Evolutionary conservation across 352 stramenopile species (phyloP).

Genomic region (Pythium sukuiense): DNA sequence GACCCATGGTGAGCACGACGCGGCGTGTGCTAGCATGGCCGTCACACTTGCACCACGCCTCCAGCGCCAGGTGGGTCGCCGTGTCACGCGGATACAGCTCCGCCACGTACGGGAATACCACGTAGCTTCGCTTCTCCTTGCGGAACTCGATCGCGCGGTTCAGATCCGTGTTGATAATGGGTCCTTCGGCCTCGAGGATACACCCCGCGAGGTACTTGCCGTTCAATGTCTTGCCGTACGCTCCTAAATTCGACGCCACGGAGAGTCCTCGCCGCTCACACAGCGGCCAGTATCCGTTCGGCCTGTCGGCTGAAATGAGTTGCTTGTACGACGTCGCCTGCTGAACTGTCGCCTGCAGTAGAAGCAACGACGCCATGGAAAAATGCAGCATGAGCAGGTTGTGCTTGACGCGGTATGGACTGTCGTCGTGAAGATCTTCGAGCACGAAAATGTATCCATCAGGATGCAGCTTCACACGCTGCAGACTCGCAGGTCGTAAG

Average conservation of each 20-base stretch:
- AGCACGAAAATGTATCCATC: constrained; percentile 75
- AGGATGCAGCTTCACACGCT: constrained; percentile 46
- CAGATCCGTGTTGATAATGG: constrained; percentile 81
- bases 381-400: constrained; percentile 87
- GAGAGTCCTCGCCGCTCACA: constrained; percentile 77
- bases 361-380: constrained; percentile 82
- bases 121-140: constrained; percentile 57
- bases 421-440: constrained; percentile 60
- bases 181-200: constrained; percentile 68
- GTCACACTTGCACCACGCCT: constrained; percentile 76
- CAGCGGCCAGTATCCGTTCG: constrained; percentile 86
- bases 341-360: constrained; percentile 71
- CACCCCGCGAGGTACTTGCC: constrained; percentile 66
- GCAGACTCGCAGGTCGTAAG: constrained; percentile 42
- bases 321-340: constrained; percentile 83
- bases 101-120: constrained; percentile 47
- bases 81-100: constrained; percentile 40
- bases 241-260: constrained; percentile 71
- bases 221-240: constrained; percentile 38
- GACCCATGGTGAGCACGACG: constrained; percentile 70
- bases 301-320: constrained; percentile 60
- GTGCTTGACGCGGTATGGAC: constrained; percentile 72
- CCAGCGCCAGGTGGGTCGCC: constrained; percentile 57
- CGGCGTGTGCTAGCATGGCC: constrained; percentile 69
- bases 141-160: constrained; percentile 68